phyloP scores from a whole-genome alignment of 768 basidiomycete genomes.

The Steccherinum ochraceum region DNA sequence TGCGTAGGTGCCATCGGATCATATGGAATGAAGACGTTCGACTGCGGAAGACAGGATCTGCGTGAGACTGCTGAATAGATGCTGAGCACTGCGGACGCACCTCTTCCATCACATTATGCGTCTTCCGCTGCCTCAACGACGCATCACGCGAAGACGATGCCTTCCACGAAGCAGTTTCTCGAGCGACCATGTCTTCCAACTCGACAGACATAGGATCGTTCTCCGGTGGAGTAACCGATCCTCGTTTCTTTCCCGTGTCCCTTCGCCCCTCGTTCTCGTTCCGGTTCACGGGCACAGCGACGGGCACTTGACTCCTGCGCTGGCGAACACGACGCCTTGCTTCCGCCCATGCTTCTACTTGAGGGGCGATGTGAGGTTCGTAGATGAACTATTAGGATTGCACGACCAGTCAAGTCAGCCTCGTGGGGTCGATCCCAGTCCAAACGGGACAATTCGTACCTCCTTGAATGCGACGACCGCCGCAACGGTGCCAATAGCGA shows the following conservation, averaged over 20 bases:
- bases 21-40: conserved; percentile 39
- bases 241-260: conserved; percentile 1
- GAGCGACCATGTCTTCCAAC: conserved; percentile 45
- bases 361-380: conserved; percentile 63
- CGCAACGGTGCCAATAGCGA: conserved; percentile 44
- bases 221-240: conserved; percentile 7
- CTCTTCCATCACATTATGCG: conserved; percentile 39
- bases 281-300: conserved; percentile 11
- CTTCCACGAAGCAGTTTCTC: conserved; percentile 50
- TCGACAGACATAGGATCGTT: conserved; percentile 29
- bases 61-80: not conserved
- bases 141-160: conserved; percentile 26
- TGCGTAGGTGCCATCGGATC: conserved; percentile 44
- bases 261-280: conserved; percentile 9
- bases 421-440: not conserved
- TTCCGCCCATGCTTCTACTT: conserved; percentile 41
- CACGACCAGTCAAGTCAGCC: conserved; percentile 1
- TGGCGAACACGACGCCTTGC: conserved; percentile 25
- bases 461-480: conserved; percentile 53
- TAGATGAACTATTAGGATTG: conserved; percentile 48
- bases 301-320: conserved; percentile 20
- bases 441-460: conserved; percentile 28
- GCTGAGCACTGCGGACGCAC: conserved; percentile 24
- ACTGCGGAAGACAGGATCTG: conserved; percentile 25
- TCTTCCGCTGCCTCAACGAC: conserved; percentile 14